phyloP scores from a whole-genome alignment of 164 flowering plant species.

The Paratinospora sagittata region DNA sequence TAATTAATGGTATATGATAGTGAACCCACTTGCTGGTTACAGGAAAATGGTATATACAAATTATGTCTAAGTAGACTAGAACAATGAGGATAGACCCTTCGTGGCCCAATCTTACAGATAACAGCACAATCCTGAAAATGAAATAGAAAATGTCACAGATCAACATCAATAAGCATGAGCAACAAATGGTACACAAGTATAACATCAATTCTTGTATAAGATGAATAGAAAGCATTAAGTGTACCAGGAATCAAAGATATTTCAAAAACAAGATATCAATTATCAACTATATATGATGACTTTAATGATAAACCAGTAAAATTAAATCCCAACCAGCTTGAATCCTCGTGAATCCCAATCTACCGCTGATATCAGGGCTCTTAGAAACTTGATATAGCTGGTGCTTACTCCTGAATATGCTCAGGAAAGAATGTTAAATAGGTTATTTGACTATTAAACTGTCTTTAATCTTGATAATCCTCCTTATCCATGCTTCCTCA shows the following conservation, averaged over 20 bases:
- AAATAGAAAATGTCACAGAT: neutral
- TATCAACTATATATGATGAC: neutral
- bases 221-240: neutral
- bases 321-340: neutral
- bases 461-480: no score
- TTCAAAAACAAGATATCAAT: neutral
- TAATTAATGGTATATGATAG: conserved; percentile 17
- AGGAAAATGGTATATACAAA: conserved; percentile 17
- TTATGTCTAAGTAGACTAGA: conserved; percentile 24
- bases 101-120: conserved; percentile 21
- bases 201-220: neutral
- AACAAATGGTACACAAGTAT: conserved; percentile 1
- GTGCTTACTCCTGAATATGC: neutral
- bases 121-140: conserved; percentile 41
- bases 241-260: neutral
- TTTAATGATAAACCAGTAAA: neutral
- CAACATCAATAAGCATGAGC: neutral
- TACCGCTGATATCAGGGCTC: neutral
- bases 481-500: no score
- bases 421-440: neutral
- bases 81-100: conserved; percentile 22
- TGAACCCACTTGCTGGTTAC: conserved; percentile 14
- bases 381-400: neutral
- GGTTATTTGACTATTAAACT: no score
- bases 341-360: neutral